Evolutionary conservation across 192 early-diverging fungal genomes (phyloP).

Genomic region (Coemansia sp.): DNA sequence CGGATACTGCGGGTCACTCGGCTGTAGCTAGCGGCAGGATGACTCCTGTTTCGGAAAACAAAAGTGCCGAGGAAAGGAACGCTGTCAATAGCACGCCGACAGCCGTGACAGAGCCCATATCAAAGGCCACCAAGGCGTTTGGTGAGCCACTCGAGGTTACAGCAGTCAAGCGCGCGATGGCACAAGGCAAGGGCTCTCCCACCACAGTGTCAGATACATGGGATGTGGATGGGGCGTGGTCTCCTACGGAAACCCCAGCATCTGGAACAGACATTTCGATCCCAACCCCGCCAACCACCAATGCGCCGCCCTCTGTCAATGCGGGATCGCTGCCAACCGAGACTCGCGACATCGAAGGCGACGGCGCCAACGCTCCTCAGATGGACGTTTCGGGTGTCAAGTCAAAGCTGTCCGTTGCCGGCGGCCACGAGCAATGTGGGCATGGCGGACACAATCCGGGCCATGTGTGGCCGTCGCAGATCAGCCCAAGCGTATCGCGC

Average conservation of each 20-base stretch:
- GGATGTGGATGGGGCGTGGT: slow-evolving; percentile 30
- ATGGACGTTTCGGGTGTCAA: slow-evolving; percentile 23
- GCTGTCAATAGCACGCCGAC: neutral
- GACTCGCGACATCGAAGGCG: neutral
- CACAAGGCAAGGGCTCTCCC: slow-evolving; percentile 11
- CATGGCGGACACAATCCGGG: slow-evolving; percentile 26
- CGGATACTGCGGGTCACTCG: neutral
- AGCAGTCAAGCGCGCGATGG: slow-evolving; percentile 13
- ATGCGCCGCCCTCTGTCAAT: slow-evolving; percentile 20
- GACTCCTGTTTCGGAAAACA: neutral
- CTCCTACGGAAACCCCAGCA: slow-evolving; percentile 1
- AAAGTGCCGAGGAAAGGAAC: neutral
- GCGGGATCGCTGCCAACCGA: slow-evolving; percentile 13
- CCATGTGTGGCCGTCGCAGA: slow-evolving; percentile 56
- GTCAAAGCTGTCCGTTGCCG: slow-evolving; percentile 46
- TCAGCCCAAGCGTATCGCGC: slow-evolving; percentile 47
- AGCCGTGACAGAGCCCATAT: neutral
- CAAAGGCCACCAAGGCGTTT: neutral
- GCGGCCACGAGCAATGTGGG: slow-evolving; percentile 44
- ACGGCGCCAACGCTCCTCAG: neutral
- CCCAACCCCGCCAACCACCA: slow-evolving; percentile 27
- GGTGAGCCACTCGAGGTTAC: slow-evolving; percentile 18
- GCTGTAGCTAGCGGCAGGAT: neutral
- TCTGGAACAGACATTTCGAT: slow-evolving; percentile 8
- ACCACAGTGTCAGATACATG: slow-evolving; percentile 20